A percentile compares a stretch with the other conserved stretches of the same genome.
These are phyloP conservation scores for Paramyrothecium sp. DNA, from an alignment of 2,329 filamentous ascomycete species.

Conservation along the genomic window DNA sequence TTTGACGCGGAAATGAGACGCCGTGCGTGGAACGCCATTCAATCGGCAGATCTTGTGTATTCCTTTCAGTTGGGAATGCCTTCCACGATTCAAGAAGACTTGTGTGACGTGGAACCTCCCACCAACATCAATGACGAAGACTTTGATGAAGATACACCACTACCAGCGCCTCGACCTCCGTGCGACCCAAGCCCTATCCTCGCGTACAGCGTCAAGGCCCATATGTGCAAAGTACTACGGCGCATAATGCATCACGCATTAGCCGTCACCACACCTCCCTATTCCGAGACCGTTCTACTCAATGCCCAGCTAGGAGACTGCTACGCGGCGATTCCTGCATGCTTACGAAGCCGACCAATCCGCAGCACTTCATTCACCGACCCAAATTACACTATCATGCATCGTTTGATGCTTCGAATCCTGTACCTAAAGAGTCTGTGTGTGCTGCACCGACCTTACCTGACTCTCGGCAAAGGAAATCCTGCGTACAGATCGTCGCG, in stretches of 20 bases:
- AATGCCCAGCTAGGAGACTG: slow-evolving; percentile 38
- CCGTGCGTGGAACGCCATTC: slow-evolving; percentile 45
- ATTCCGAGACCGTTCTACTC: slow-evolving; percentile 30
- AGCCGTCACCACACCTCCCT: slow-evolving; percentile 32
- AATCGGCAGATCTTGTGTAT: slow-evolving; percentile 46
- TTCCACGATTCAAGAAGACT: slow-evolving; percentile 44
- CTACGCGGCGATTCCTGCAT: slow-evolving; percentile 31
- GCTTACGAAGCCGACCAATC: slow-evolving; percentile 40
- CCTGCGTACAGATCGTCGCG: slow-evolving; percentile 36
- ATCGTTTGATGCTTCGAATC: slow-evolving; percentile 46
- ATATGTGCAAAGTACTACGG: slow-evolving; percentile 32
- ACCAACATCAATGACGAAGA: slow-evolving; percentile 48
- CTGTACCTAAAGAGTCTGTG: slow-evolving; percentile 48
- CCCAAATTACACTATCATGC: slow-evolving; percentile 43
- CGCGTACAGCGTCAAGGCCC: slow-evolving; percentile 36
- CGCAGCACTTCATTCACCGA: slow-evolving; percentile 40
- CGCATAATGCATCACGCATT: slow-evolving; percentile 42
- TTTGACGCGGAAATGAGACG: slow-evolving; percentile 53
- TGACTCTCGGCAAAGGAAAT: slow-evolving; percentile 34
- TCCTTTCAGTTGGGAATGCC: slow-evolving; percentile 54
- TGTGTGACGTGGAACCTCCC: slow-evolving; percentile 44
- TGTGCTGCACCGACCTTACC: slow-evolving; percentile 48
- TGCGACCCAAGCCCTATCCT: slow-evolving; percentile 43
- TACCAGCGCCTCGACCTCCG: slow-evolving; percentile 40
- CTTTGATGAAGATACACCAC: slow-evolving; percentile 44